Evolutionary conservation across 2,329 filamentous ascomycete species (phyloP).

Genomic region (Colletotrichum ledebouriae): DNA sequence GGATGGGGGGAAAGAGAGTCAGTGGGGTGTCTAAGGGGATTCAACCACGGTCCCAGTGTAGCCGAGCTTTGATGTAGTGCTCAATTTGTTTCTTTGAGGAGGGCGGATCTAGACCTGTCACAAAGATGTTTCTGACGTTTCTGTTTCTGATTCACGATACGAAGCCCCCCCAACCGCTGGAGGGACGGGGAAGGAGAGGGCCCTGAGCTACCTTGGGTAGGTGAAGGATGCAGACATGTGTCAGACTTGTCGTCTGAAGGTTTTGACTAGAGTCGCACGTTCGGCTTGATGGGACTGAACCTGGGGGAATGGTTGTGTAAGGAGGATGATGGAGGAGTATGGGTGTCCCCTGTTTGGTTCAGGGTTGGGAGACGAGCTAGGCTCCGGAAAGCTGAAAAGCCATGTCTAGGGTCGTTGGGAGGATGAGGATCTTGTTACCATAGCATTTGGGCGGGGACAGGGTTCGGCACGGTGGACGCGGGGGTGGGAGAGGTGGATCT

Average conservation of each 20-base stretch:
- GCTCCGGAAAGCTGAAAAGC: conserved; percentile 3
- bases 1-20: neutral
- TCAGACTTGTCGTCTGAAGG: conserved; percentile 29
- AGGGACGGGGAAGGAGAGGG: conserved; percentile 1
- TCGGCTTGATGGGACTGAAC: neutral
- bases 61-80: neutral
- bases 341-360: conserved; percentile 19
- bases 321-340: neutral
- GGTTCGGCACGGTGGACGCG: neutral
- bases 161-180: neutral
- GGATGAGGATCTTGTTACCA: neutral
- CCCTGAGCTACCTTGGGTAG: neutral
- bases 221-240: conserved; percentile 6
- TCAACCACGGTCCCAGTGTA: neutral
- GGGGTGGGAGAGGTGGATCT: too few relatives aligned
- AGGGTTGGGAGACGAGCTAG: conserved; percentile 4
- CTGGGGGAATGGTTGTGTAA: neutral
- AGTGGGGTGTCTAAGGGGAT: neutral
- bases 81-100: neutral
- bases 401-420: conserved; percentile 9
- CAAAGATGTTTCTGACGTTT: too few relatives aligned
- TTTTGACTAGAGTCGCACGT: conserved; percentile 33
- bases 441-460: neutral
- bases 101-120: neutral
- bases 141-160: conserved; percentile 14